Evolutionary conservation across 2,329 filamentous ascomycete species (phyloP).

Genomic region (Grosmannia serpens): DNA sequence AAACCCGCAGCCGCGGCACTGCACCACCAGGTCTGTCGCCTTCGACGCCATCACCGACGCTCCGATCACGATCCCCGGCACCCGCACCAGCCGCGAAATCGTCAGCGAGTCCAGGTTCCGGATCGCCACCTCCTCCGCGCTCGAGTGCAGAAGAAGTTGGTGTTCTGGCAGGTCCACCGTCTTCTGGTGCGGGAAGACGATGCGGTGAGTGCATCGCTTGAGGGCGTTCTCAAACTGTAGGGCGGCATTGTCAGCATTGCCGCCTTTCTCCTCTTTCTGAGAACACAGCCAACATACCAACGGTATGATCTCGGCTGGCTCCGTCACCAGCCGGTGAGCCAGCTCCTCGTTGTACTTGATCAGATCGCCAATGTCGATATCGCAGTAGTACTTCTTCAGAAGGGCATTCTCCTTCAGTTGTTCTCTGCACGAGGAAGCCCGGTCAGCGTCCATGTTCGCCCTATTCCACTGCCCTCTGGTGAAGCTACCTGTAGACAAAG

Average conservation of each 20-base stretch:
- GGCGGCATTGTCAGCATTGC: slow-evolving; percentile 1
- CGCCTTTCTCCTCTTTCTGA: not conserved
- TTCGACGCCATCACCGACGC: slow-evolving; percentile 96
- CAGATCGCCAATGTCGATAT: slow-evolving; percentile 88
- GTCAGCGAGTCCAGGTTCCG: slow-evolving; percentile 86
- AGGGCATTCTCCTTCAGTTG: slow-evolving; percentile 92
- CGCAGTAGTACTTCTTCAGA: slow-evolving; percentile 88
- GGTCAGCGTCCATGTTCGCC: slow-evolving; percentile 17
- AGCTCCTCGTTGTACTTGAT: slow-evolving; percentile 96
- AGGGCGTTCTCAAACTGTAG: slow-evolving; percentile 78
- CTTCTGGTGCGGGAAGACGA: slow-evolving; percentile 70
- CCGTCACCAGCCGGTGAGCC: slow-evolving; percentile 76
- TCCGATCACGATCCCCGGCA: slow-evolving; percentile 94
- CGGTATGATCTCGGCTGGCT: slow-evolving; percentile 86
- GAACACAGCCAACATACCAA: slow-evolving; percentile 43
- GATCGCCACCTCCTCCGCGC: slow-evolving; percentile 81
- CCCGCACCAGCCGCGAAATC: slow-evolving; percentile 88
- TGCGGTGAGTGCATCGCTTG: slow-evolving; percentile 82
- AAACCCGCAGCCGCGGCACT: slow-evolving; percentile 78
- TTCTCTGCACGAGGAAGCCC: slow-evolving; percentile 46
- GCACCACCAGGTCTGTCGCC: slow-evolving; percentile 72
- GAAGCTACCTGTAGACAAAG: slow-evolving; percentile 77
- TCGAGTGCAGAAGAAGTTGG: slow-evolving; percentile 89
- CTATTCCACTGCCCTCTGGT: not conserved
- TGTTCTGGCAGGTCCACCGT: slow-evolving; percentile 70